Evolutionary conservation across 176 grass and related monocot species (phyloP), one percentile per base, ranked within the genome.

Genomic region (Bothriochloa decipiens): DNA sequence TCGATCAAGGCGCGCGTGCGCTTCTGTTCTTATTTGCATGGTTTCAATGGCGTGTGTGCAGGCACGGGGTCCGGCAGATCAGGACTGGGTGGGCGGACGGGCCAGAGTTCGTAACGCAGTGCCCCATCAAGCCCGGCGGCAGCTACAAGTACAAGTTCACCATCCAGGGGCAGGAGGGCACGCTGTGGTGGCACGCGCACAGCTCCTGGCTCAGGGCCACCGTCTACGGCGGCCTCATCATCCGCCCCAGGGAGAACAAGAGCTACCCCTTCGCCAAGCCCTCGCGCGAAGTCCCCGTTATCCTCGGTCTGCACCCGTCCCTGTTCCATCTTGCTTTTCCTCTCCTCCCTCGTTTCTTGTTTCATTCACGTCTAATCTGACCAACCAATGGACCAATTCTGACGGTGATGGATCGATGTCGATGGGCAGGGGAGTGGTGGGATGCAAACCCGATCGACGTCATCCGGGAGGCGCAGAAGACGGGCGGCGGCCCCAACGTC

Each of bases 141-240:
- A 96, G 94, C 84, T 93, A 96, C 91, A 91, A 63, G 73, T 96
- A 96, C 65, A 10, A 37, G 62, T 93, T 96, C 81, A 96, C 91
- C 23, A 78, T 96, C 64, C 32, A 85, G 58, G 86, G 74, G 12
- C 94, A 97, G 57, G 89, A 94, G 68, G 94, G 94, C 81, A 97
- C 91, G 29, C 75, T 97, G 60, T 97, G 94, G 94, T 97, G 94
- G 94, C 91, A 97, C 83, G 94, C 94, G 2, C 94, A 97, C 71
- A 96, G 91, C 84, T 96, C 94, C 60, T 96, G 91, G 88, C 94
- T 96, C 77, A 32, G 94, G 64, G 91, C 94, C 65, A 93, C 94
- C 39, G 89, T 96, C 58, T 91, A 96, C 25, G 94, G 94, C 47
- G 94, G 88, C 15, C 88, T 96, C 73, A 66, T 96, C 83, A 87